These are phyloP conservation scores for Rhodotorula mucilaginosa DNA, from an alignment of 1,284 basidiomycete species.

Conservation along the genomic window DNA sequence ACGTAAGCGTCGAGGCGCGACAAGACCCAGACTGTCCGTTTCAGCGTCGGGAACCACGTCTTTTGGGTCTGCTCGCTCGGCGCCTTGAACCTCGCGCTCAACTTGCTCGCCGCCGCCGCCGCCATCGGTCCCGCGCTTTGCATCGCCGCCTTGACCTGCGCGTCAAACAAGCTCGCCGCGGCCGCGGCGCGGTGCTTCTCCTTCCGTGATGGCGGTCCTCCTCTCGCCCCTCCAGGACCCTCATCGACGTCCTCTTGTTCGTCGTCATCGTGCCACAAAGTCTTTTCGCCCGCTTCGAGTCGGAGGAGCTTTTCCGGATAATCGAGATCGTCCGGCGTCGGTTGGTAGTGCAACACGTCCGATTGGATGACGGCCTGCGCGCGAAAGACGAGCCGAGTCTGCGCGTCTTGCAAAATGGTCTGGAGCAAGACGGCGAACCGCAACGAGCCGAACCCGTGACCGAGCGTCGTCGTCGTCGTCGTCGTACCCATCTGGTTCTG, in stretches of 20 bases:
- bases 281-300: not conserved
- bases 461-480: not conserved
- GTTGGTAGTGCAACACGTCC: constrained; percentile 77
- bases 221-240: not conserved
- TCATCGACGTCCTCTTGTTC: constrained; percentile 38
- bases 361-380: constrained; percentile 83
- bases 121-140: not conserved
- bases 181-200: not conserved
- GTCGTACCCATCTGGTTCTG: not conserved
- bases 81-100: constrained; percentile 59
- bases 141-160: constrained; percentile 4
- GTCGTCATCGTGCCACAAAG: constrained; percentile 6
- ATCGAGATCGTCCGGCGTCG: constrained; percentile 71
- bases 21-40: constrained; percentile 80
- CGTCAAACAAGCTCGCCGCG: not conserved
- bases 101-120: not conserved
- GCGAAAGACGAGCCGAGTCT: constrained; percentile 88
- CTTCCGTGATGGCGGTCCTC: not conserved
- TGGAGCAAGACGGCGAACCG: constrained; percentile 58
- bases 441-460: constrained; percentile 20
- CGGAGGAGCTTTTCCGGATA: constrained; percentile 70
- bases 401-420: constrained; percentile 88
- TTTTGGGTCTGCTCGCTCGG: constrained; percentile 71
- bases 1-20: constrained; percentile 84
- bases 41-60: constrained; percentile 83